Evolutionary conservation across 2,329 filamentous ascomycete species (phyloP).

Genomic region (Talaromyces islandicus): DNA sequence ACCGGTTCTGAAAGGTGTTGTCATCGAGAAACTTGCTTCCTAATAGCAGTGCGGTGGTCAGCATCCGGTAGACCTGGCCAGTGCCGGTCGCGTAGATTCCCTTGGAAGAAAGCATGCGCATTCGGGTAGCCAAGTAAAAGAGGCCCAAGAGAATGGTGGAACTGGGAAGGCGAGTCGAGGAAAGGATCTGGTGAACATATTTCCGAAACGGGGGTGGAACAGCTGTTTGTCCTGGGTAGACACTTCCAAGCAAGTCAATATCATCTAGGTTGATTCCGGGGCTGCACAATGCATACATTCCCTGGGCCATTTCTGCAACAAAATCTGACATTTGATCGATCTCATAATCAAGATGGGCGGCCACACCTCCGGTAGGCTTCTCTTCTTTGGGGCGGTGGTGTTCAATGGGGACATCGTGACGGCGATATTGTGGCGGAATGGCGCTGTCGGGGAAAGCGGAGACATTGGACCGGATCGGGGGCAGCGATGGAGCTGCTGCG

Average conservation of each 20-base stretch:
- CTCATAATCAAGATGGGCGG: constrained; percentile 91
- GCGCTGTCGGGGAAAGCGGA: constrained; percentile 34
- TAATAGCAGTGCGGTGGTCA: constrained; percentile 77
- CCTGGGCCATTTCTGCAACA: constrained; percentile 80
- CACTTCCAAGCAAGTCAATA: constrained; percentile 59
- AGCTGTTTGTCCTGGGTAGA: constrained; percentile 56
- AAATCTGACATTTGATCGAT: constrained; percentile 96
- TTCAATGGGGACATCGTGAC: constrained; percentile 32
- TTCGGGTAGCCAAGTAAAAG: constrained; percentile 78
- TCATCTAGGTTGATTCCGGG: constrained; percentile 53
- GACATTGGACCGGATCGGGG: constrained; percentile 35
- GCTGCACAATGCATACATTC: constrained; percentile 58
- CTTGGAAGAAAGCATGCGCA: constrained; percentile 63
- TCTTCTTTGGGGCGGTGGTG: constrained; percentile 50
- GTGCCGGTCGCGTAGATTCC: constrained; percentile 51
- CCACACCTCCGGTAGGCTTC: constrained; percentile 75
- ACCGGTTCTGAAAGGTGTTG: constrained; percentile 96
- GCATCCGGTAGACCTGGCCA: constrained; percentile 77
- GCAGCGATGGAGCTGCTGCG: constrained; percentile 30
- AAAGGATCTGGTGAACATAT: constrained; percentile 85
- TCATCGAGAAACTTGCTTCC: constrained; percentile 96
- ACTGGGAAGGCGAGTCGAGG: constrained; percentile 81
- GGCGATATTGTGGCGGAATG: constrained; percentile 37
- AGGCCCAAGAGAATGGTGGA: constrained; percentile 87
- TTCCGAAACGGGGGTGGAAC: constrained; percentile 75